A percentile compares a stretch with the other conserved stretches of the same genome.
phyloP scores from a whole-genome alignment of 495 filamentous ascomycete genomes.

The Aspergillus taichungensis region DNA sequence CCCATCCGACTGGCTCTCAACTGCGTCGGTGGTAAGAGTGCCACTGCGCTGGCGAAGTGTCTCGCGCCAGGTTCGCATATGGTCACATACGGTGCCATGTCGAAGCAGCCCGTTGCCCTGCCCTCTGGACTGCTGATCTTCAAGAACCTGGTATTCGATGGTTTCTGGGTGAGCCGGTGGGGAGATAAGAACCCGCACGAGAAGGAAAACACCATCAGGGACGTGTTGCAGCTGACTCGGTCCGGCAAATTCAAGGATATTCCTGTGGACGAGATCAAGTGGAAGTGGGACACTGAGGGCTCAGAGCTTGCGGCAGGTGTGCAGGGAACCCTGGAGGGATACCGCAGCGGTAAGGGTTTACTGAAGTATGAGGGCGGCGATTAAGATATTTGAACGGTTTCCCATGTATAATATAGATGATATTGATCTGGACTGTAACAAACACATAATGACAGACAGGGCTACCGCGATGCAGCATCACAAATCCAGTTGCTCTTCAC shows the following conservation, averaged over 20 bases:
- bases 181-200: slow-evolving; percentile 62
- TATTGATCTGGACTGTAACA: slow-evolving; percentile 7
- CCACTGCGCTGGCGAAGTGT: slow-evolving; percentile 59
- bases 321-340: slow-evolving; percentile 71
- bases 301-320: slow-evolving; percentile 52
- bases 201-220: slow-evolving; percentile 69
- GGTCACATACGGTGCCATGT: slow-evolving; percentile 96
- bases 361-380: slow-evolving; percentile 63
- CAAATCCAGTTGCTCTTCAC: slow-evolving; percentile 69
- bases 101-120: slow-evolving; percentile 67
- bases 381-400: slow-evolving; percentile 8
- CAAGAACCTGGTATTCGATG: slow-evolving; percentile 74
- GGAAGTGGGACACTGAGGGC: slow-evolving; percentile 70
- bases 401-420: no score
- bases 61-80: slow-evolving; percentile 59
- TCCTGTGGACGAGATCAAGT: slow-evolving; percentile 67
- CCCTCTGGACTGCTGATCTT: slow-evolving; percentile 82
- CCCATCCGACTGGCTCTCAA: slow-evolving; percentile 72
- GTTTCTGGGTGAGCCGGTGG: slow-evolving; percentile 94
- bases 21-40: slow-evolving; percentile 87
- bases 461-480: slow-evolving; percentile 1
- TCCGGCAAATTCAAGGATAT: slow-evolving; percentile 72
- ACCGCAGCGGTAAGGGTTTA: slow-evolving; percentile 76
- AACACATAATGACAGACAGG: background rate
- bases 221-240: slow-evolving; percentile 67